Conservation (phyloP, 2,329 filamentous ascomycete species). For the Aspergillus sp. region DNA sequence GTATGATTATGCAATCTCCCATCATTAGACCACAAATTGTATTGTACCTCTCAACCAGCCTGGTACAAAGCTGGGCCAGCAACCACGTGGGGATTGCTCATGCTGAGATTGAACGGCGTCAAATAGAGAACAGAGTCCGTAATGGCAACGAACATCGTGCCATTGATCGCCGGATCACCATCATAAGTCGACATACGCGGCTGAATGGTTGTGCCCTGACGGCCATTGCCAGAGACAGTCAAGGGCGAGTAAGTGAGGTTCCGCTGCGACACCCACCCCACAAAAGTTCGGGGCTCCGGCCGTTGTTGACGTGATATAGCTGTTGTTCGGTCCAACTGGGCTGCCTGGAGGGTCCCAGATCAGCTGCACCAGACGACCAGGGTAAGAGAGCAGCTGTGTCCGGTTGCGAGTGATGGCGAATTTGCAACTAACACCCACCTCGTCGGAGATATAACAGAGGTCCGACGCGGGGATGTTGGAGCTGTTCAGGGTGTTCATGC, state of each 20-base stretch:
- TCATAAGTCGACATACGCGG: constrained; percentile 66
- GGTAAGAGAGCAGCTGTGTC: constrained; percentile 67
- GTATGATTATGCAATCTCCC: neutral
- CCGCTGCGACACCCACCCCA: constrained; percentile 74
- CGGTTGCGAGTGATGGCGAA: constrained; percentile 68
- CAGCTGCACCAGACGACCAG: constrained; percentile 69
- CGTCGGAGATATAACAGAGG: constrained; percentile 58
- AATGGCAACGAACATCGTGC: constrained; percentile 74
- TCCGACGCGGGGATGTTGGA: constrained; percentile 44
- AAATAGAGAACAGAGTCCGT: constrained; percentile 67
- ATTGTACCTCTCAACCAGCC: constrained; percentile 59
- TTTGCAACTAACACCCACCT: constrained; percentile 51
- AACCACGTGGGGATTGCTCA: constrained; percentile 73
- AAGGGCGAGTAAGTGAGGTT: constrained; percentile 69
- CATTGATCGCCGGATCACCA: constrained; percentile 69
- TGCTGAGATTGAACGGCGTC: constrained; percentile 72
- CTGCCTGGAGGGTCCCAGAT: constrained; percentile 70
- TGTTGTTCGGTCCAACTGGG: constrained; percentile 74
- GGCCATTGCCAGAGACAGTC: constrained; percentile 49
- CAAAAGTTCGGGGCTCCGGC: constrained; percentile 63
- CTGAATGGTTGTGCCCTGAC: constrained; percentile 67
- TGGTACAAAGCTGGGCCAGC: constrained; percentile 72
- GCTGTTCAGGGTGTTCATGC: constrained; percentile 31
- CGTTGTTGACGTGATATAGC: constrained; percentile 64
- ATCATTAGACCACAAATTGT: neutral